Conservation (phyloP, 495 filamentous ascomycete species). For the Aspergillus carlsbadensis region DNA sequence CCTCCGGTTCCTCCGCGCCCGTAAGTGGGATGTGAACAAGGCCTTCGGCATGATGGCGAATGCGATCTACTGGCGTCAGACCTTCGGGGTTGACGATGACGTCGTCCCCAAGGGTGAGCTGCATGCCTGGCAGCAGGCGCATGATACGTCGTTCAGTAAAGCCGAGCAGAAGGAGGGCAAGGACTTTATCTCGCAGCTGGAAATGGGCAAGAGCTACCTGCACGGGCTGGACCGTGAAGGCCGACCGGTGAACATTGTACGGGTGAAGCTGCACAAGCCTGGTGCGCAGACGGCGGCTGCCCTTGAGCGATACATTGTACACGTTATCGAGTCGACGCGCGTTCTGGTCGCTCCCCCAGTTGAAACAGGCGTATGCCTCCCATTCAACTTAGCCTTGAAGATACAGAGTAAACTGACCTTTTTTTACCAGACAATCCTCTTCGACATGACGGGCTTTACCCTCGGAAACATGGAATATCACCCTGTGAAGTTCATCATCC, state of each 20-base stretch:
- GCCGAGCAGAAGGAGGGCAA: slow-evolving; percentile 63
- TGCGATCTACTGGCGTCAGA: slow-evolving; percentile 85
- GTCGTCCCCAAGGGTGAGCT: slow-evolving; percentile 79
- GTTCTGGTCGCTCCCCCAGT: slow-evolving; percentile 75
- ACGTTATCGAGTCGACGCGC: slow-evolving; percentile 87
- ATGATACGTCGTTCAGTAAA: slow-evolving; percentile 45
- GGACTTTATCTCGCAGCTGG: slow-evolving; percentile 80
- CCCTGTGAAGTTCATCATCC: slow-evolving; percentile 98
- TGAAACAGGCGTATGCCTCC: slow-evolving; percentile 60
- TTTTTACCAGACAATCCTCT: slow-evolving; percentile 86
- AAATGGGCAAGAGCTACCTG: slow-evolving; percentile 89
- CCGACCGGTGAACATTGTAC: slow-evolving; percentile 81
- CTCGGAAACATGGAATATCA: slow-evolving; percentile 97
- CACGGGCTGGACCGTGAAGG: slow-evolving; percentile 84
- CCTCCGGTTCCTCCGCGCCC: slow-evolving; percentile 83
- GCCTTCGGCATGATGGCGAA: slow-evolving; percentile 91
- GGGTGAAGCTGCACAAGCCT: slow-evolving; percentile 74
- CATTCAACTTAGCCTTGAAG: too few relatives aligned
- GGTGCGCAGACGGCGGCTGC: slow-evolving; percentile 78
- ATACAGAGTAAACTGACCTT: too few relatives aligned
- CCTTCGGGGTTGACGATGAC: slow-evolving; percentile 81
- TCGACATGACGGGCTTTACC: slow-evolving; percentile 92
- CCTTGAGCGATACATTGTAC: slow-evolving; percentile 87
- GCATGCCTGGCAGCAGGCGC: slow-evolving; percentile 56
- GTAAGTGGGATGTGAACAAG: slow-evolving; percentile 94